Conservation (phyloP, 208 protist genomes). For the Vickermania ingenoplastis region DNA sequence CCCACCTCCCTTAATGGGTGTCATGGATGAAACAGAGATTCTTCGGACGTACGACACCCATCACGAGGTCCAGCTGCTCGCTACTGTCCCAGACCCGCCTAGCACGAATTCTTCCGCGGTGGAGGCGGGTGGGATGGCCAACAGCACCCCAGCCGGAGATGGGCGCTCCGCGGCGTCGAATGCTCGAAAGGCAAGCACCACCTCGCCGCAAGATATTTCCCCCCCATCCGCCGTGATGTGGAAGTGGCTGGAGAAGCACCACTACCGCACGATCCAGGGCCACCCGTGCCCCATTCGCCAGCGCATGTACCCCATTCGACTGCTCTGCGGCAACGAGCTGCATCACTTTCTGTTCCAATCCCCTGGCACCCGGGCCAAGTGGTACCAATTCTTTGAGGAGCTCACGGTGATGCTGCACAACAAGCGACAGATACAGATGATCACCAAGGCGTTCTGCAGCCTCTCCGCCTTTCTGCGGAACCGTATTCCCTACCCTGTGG, state of each 20-base stretch:
- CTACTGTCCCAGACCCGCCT: not conserved
- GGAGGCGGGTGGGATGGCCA: no score
- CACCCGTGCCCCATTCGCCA: constrained; percentile 5
- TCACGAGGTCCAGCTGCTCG: not conserved
- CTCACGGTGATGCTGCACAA: constrained; percentile 23
- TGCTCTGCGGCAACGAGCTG: constrained; percentile 28
- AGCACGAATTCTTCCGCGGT: no score
- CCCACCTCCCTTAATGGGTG: not conserved
- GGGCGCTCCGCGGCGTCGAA: not conserved
- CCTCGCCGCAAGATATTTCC: not conserved
- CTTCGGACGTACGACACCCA: not conserved
- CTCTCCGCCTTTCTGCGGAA: constrained; percentile 25
- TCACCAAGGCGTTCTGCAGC: constrained; percentile 16
- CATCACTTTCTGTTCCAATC: constrained; percentile 69
- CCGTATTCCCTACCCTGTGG: constrained; percentile 27
- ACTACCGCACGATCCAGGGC: not conserved
- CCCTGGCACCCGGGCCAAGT: constrained; percentile 26
- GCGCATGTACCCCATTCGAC: constrained; percentile 38
- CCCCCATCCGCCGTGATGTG: not conserved
- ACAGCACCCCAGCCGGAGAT: no score
- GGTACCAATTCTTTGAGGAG: constrained; percentile 26
- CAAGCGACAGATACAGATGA: constrained; percentile 4
- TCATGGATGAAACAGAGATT: not conserved
- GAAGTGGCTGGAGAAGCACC: not conserved
- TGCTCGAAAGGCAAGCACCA: not conserved